These are phyloP conservation scores for Capsella bursapastoris DNA, from an alignment of 345 rosid genomes.

Conservation along the genomic window DNA sequence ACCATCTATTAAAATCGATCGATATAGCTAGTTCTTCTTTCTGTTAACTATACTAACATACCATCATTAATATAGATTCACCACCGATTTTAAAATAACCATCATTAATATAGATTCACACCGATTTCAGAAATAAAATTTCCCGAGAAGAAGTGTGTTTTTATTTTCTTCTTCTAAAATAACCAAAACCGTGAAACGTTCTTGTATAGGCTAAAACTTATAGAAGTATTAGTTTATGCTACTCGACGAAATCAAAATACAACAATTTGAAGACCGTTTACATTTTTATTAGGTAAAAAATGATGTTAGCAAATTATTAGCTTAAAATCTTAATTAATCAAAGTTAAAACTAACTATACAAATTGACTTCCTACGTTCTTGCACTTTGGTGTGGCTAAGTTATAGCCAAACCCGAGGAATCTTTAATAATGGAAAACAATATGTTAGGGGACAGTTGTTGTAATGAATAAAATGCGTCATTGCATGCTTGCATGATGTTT, in stretches of 20 bases:
- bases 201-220: no score
- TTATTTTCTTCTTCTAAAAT: neutral
- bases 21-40: neutral
- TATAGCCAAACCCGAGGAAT: neutral
- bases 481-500: constrained; percentile 32
- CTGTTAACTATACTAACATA: neutral
- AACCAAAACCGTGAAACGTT: no score
- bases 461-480: constrained; percentile 20
- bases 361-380: no score
- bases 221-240: no score
- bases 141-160: neutral
- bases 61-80: neutral
- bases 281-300: no score
- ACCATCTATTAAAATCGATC: neutral
- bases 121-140: no score
- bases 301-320: no score
- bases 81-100: no score
- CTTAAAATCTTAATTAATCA: no score
- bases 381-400: no score
- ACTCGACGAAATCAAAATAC: no score
- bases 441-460: constrained; percentile 25
- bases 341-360: neutral
- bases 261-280: no score
- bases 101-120: neutral
- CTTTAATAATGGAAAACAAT: constrained; percentile 3